These are phyloP conservation scores for Cyclostephanos invisitatus DNA, from an alignment of 108 stramenopile species.

Conservation along the genomic window DNA sequence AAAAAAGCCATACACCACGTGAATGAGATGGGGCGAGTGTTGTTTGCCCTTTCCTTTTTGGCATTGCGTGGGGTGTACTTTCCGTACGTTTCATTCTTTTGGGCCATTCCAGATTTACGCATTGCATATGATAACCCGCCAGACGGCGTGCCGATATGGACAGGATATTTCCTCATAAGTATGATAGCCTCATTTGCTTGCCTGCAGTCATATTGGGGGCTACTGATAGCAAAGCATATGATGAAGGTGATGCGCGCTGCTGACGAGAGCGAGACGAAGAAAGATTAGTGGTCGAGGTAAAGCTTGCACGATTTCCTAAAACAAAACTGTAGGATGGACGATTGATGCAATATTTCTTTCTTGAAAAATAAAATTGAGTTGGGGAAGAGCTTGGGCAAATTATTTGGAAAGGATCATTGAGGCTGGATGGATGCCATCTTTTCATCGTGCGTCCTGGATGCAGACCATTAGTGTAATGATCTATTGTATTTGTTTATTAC, in stretches of 20 bases:
- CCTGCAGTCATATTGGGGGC: constrained; percentile 62
- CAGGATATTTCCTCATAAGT: constrained; percentile 32
- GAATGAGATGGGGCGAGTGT: constrained; percentile 45
- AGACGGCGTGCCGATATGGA: constrained; percentile 44
- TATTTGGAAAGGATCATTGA: too few relatives aligned
- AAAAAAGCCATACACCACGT: constrained; percentile 12
- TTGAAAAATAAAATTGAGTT: too few relatives aligned
- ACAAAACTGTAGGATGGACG: too few relatives aligned
- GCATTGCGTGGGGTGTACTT: constrained; percentile 58
- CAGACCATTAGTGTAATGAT: too few relatives aligned
- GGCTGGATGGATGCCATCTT: too few relatives aligned
- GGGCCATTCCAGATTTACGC: constrained; percentile 49
- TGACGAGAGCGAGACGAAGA: constrained; percentile 4
- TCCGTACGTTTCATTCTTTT: constrained; percentile 46
- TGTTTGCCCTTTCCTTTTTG: constrained; percentile 62
- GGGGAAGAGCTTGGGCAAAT: too few relatives aligned
- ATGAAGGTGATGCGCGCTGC: constrained; percentile 35
- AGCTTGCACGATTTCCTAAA: too few relatives aligned
- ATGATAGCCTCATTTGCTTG: constrained; percentile 42
- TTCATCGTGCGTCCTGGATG: too few relatives aligned
- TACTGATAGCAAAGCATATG: constrained; percentile 51
- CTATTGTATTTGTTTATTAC: too few relatives aligned
- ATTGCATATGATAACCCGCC: constrained; percentile 10
- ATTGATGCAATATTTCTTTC: too few relatives aligned
- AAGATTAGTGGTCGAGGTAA: constrained; percentile 6